A percentile compares a stretch with the other conserved stretches of the same genome.
Conservation (phyloP, 2,329 filamentous ascomycete species). For the Allantophomopsis lycopodina region DNA sequence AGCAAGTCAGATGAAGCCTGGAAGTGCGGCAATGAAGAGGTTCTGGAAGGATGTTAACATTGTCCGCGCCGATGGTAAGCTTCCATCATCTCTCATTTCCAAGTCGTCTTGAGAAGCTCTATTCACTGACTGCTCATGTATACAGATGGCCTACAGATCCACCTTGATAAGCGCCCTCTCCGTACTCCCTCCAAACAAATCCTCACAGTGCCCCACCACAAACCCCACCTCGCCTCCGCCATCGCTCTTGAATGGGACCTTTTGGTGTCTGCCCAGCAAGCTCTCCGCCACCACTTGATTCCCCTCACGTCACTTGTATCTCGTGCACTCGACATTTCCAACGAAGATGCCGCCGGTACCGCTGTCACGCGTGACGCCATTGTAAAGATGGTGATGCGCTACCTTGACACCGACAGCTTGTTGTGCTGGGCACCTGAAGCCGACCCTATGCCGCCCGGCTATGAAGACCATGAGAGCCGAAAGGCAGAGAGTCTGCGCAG, state of each 20-base stretch:
- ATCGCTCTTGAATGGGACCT: constrained; percentile 91
- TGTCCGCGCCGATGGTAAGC: constrained; percentile 47
- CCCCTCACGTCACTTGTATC: constrained; percentile 78
- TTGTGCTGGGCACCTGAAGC: constrained; percentile 71
- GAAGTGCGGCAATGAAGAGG: constrained; percentile 41
- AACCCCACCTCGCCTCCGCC: constrained; percentile 69
- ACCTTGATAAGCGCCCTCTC: constrained; percentile 68
- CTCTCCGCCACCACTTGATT: constrained; percentile 74
- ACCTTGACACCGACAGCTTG: constrained; percentile 83
- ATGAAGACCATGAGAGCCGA: constrained; percentile 28
- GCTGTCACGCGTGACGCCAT: constrained; percentile 44
- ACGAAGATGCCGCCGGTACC: constrained; percentile 37
- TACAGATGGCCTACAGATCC: constrained; percentile 32
- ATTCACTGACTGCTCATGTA: no score
- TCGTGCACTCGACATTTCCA: constrained; percentile 68
- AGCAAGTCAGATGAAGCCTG: constrained; percentile 21
- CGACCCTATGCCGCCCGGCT: constrained; percentile 29
- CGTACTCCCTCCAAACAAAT: constrained; percentile 63
- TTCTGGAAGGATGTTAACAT: constrained; percentile 85
- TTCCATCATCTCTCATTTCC: background rate
- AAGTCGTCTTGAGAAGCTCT: no score
- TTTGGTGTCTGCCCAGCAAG: constrained; percentile 69
- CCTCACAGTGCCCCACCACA: constrained; percentile 58
- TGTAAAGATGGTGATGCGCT: constrained; percentile 59
- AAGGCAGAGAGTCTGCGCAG: constrained; percentile 47